Evolutionary conservation across 148 eudicot species (phyloP).

Genomic region (Cornus controversa): DNA sequence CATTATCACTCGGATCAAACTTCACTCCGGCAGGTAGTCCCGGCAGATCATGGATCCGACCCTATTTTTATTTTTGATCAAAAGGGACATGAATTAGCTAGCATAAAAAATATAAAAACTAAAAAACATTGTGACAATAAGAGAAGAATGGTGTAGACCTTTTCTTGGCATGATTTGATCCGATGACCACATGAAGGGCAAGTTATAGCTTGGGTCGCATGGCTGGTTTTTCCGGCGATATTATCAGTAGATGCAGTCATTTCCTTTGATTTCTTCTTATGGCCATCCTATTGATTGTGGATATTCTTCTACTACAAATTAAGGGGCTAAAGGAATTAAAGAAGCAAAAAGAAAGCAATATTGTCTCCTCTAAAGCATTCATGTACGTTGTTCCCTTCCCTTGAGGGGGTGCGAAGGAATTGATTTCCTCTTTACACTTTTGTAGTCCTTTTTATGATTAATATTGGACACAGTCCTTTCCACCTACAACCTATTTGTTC

Average conservation of each 20-base stretch:
- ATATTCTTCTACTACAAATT: background rate
- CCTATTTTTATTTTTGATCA: conserved; percentile 22
- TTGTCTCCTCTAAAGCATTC: conserved; percentile 14
- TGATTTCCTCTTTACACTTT: conserved; percentile 12
- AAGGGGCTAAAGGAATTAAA: conserved; percentile 11
- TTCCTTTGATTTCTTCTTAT: background rate
- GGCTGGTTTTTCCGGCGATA: background rate
- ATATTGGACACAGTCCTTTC: background rate
- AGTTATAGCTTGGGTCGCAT: conserved; percentile 6
- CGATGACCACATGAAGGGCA: conserved; percentile 73
- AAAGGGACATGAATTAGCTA: background rate
- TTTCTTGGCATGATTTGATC: conserved; percentile 41
- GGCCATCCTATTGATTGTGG: conserved; percentile 6
- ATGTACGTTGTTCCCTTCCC: conserved; percentile 10
- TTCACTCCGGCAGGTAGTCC: conserved; percentile 81
- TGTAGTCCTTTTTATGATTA: conserved; percentile 16
- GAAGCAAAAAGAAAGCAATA: conserved; percentile 16
- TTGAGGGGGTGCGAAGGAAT: conserved; percentile 21
- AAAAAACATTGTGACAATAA: too few relatives aligned
- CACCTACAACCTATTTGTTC: conserved; percentile 6
- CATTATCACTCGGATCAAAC: conserved; percentile 81
- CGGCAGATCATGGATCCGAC: conserved; percentile 60
- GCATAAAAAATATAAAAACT: background rate
- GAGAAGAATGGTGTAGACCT: conserved; percentile 24
- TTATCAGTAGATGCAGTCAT: conserved; percentile 35